Conservation (phyloP, 108 stramenopile species). For the Skeletonema grethae region DNA sequence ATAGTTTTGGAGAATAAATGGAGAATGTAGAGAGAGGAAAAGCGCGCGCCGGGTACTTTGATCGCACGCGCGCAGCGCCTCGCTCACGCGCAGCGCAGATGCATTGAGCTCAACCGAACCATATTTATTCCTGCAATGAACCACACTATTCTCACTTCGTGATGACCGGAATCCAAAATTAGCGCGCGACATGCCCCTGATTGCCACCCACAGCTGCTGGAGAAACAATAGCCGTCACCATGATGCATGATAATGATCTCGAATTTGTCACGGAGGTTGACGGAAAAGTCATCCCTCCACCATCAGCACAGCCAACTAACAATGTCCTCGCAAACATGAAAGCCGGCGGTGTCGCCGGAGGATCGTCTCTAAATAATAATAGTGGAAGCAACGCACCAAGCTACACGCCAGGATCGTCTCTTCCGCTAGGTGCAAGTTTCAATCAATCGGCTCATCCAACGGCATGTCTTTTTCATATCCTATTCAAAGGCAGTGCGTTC, state of each 20-base stretch:
- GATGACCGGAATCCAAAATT: too few relatives aligned
- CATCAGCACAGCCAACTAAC: conserved; percentile 20
- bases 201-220: too few relatives aligned
- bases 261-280: conserved; percentile 46
- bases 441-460: conserved; percentile 77
- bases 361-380: background rate
- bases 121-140: too few relatives aligned
- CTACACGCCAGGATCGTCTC: conserved; percentile 9
- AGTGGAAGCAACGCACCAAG: background rate
- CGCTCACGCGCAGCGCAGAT: too few relatives aligned
- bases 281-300: conserved; percentile 33
- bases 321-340: conserved; percentile 44
- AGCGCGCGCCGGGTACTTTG: too few relatives aligned
- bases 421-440: conserved; percentile 22
- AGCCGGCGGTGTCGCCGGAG: conserved; percentile 7
- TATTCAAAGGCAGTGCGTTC: conserved; percentile 89
- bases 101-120: too few relatives aligned
- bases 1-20: too few relatives aligned
- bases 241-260: conserved; percentile 30
- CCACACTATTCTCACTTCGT: too few relatives aligned
- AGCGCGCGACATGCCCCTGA: too few relatives aligned
- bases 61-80: too few relatives aligned
- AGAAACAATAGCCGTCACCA: conserved; percentile 1
- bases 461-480: conserved; percentile 88
- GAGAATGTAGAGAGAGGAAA: background rate